Base-by-base conservation (phyloP, 495 filamentous ascomycete genomes). In the Talaromyces stipitatus region DNA sequence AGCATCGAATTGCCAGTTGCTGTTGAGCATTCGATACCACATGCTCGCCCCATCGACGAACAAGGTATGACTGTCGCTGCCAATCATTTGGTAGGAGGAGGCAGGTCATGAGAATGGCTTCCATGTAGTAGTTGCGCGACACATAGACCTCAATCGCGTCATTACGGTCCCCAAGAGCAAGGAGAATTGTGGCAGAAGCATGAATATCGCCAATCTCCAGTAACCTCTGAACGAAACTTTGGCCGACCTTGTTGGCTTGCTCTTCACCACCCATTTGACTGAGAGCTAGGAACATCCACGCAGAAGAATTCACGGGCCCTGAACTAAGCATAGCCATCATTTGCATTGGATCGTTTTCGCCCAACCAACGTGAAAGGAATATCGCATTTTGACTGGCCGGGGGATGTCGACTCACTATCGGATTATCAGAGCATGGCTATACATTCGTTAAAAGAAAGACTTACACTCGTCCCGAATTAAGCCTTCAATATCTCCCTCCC, bases 91-190 rank as follows among this genome's bases (percentile, higher is more conserved):
- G 84, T 68, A 84, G 85, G 28, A 88, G 78, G 11, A 91, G 77
- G 66, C 86, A 92, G 8, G 86, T 86, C 61, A 95, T 78, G 14
- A 94, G 76, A 32, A 94, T 78, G 38, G 90, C 94, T 72, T 95
- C 95, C 89, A 98, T 87, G 69, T 85, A 95, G 70, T 83, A 83
- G 64, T 87, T 90, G 58, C 90, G 90, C 18, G 92, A 96, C 30
- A 97, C 84, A 66, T 98, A 98, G 30, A 97, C 88, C 67, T 97
- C 94, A 59, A 98, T 88, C 0, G 95, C 94, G 69, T 97, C 95
- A 61, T 96, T 92, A 60, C 86, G 81, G 62, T 97, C 92, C 7
- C 91, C 95, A 63, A 98, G 81, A 14, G 91, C 92, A 14, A 98
- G 83, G 58, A 97, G 80, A 59, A 96, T 90, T 8, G 95, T 89